phyloP scores from a whole-genome alignment of 2,329 filamentous ascomycete species.

The Stemphylium lycopersici region DNA sequence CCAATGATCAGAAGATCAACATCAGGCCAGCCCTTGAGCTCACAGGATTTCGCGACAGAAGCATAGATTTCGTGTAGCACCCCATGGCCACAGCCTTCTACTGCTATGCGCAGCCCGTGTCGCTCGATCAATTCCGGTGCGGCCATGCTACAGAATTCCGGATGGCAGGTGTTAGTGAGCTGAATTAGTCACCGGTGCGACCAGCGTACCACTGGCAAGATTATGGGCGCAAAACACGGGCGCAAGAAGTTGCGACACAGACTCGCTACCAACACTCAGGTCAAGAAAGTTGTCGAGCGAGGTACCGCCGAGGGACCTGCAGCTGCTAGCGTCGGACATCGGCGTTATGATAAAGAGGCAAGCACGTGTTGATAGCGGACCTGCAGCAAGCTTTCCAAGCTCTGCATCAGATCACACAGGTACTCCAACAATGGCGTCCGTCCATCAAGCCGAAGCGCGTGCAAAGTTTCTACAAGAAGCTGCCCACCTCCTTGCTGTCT shows the following conservation, averaged over 20 bases:
- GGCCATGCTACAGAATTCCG: constrained; percentile 26
- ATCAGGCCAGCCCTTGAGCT: constrained; percentile 74
- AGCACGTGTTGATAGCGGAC: constrained; percentile 11
- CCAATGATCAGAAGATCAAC: constrained; percentile 93
- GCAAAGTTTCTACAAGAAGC: constrained; percentile 45
- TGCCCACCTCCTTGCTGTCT: constrained; percentile 37
- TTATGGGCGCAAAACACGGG: constrained; percentile 1
- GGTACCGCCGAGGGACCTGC: constrained; percentile 17
- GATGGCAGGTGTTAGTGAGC: neutral
- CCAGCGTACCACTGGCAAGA: neutral
- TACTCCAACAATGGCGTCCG: constrained; percentile 25
- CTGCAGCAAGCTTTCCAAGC: constrained; percentile 17
- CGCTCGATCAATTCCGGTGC: constrained; percentile 30
- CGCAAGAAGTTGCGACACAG: constrained; percentile 4
- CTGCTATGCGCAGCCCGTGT: constrained; percentile 69
- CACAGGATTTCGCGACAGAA: constrained; percentile 71
- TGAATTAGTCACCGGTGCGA: neutral
- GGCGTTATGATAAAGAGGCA: constrained; percentile 22
- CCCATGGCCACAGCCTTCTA: constrained; percentile 93
- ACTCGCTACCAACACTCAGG: neutral
- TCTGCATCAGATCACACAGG: constrained; percentile 12
- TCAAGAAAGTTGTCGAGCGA: constrained; percentile 9
- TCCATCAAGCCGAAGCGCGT: constrained; percentile 26
- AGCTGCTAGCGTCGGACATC: constrained; percentile 34
- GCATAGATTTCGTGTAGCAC: constrained; percentile 90